Base-by-base conservation (phyloP, 208 protist genomes). In the Phytomonas sp. region DNA sequence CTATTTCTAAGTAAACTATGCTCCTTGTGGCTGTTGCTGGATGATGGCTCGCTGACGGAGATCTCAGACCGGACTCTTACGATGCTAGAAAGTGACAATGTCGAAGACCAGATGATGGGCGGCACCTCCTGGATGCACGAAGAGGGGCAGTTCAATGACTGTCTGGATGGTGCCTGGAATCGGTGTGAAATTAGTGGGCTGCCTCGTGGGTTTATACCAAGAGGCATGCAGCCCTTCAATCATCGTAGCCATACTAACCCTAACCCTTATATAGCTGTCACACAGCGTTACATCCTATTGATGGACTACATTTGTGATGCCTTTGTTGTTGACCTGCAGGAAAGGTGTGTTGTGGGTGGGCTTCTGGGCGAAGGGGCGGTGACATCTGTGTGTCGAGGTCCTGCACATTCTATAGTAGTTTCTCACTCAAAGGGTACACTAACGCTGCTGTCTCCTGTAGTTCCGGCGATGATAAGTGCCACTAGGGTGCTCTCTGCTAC, bases 271-370 rank as follows among this genome's bases (percentile, higher is more conserved):
- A 56, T 56, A 0, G 46, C 46, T 56, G 17, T 60, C 60, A 83
- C 85, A n/a, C 31, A 40, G 15, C 78, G 89, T 23, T 90, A 85
- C 62, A 77, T 81, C 4, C 51, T 94, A 23, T 63, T 92, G 15
- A 71, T 78, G 9, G 84, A 92, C 79, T 71, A 73, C 15, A 73
- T 86, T 40, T 71, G 77, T 37, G 82, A 90, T 59, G 74, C 67
- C 56, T 88, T 86, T 67, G 53, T 91, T 8, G 80, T 94, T 23
- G 85, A 94, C 68, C 71, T 94, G 9, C 66, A 82, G 7, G 64
- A 62, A 46, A 77, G 76, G 5, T 66, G 75, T 43, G 80, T 83
- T 32, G 82, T 90, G 7, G 82, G 78, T 7, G 62, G 73, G 6
- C 30, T 88, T 66, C 30, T 68, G 8, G 78, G 77, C 4, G 67